phyloP scores from a whole-genome alignment of 2,329 filamentous ascomycete genomes.

The Monosporascus sp. region DNA sequence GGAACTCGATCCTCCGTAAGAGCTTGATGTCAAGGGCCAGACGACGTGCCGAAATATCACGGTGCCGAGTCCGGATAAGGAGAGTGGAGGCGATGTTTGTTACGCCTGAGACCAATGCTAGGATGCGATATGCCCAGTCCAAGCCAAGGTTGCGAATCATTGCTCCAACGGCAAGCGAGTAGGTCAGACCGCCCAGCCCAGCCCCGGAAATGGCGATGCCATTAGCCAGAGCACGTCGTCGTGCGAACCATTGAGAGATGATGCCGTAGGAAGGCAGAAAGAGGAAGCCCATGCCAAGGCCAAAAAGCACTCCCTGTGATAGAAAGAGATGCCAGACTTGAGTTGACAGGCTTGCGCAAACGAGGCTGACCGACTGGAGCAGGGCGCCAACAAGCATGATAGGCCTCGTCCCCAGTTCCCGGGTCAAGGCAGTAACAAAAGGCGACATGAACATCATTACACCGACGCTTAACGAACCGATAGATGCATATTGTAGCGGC shows the following conservation, averaged over 20 bases:
- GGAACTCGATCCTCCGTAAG: slow-evolving; percentile 49
- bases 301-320: slow-evolving; percentile 54
- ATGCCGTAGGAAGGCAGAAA: slow-evolving; percentile 54
- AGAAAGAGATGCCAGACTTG: slow-evolving; percentile 58
- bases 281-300: slow-evolving; percentile 55
- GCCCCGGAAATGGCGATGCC: slow-evolving; percentile 54
- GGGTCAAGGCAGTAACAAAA: slow-evolving; percentile 22
- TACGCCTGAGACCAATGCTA: slow-evolving; percentile 49
- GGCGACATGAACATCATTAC: slow-evolving; percentile 37
- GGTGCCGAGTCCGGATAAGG: slow-evolving; percentile 49
- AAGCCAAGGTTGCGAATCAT: slow-evolving; percentile 53
- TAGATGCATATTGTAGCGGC: slow-evolving; percentile 52
- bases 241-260: slow-evolving; percentile 58
- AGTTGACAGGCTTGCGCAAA: slow-evolving; percentile 47
- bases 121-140: slow-evolving; percentile 56
- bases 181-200: slow-evolving; percentile 55
- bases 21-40: slow-evolving; percentile 48
- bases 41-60: slow-evolving; percentile 43
- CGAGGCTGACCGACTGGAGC: slow-evolving; percentile 45
- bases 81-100: slow-evolving; percentile 50
- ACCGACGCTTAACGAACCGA: slow-evolving; percentile 53
- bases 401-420: slow-evolving; percentile 25
- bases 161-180: slow-evolving; percentile 51
- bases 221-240: slow-evolving; percentile 52
- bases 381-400: slow-evolving; percentile 48